These are phyloP conservation scores for Lactuca saligna DNA, from an alignment of 129 eudicot genomes.

Conservation along the genomic window DNA sequence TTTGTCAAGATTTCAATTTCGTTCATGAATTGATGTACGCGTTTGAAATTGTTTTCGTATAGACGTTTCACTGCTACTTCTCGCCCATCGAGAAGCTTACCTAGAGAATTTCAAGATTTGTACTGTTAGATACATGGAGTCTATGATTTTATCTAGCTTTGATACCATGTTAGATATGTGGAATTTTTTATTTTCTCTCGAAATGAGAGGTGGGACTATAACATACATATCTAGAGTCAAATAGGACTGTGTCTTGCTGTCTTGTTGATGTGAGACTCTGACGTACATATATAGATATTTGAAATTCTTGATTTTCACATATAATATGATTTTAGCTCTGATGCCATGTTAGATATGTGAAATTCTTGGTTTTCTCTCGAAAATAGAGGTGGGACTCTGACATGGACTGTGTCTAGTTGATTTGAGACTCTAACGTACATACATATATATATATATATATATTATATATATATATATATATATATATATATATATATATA, in stretches of 20 bases:
- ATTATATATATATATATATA: no score
- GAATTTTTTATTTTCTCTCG: not conserved
- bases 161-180: conserved; percentile 2
- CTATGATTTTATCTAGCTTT: not conserved
- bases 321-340: not conserved
- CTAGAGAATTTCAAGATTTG: conserved; percentile 24
- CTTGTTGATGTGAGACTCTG: not conserved
- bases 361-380: not conserved
- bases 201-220: not conserved
- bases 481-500: no score
- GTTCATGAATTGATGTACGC: conserved; percentile 86
- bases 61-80: conserved; percentile 85
- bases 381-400: not conserved
- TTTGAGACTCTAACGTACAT: not conserved
- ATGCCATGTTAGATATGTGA: not conserved
- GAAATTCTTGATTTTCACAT: no score
- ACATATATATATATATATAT: no score
- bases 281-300: no score
- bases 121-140: no score
- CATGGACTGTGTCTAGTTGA: not conserved
- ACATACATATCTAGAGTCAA: not conserved
- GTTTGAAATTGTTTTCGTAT: conserved; percentile 79
- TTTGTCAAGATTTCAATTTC: conserved; percentile 75
- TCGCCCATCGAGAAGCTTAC: conserved; percentile 73
- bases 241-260: not conserved